These are phyloP conservation scores for Boletus subluridellus DNA, from an alignment of 1,284 basidiomycete genomes.

Conservation along the genomic window DNA sequence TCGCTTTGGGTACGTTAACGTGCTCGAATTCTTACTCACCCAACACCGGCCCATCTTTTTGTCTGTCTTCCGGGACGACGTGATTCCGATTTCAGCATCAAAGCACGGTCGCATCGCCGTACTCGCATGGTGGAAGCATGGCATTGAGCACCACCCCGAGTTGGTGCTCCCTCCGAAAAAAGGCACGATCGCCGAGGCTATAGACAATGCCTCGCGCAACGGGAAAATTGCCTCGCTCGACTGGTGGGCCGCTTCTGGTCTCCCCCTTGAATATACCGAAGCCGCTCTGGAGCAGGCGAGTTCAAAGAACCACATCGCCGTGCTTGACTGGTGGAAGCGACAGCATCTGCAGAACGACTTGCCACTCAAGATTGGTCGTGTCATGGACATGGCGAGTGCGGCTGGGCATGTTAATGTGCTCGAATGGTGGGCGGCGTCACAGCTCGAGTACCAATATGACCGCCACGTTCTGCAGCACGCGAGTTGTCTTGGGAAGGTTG, in stretches of 20 bases:
- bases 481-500: conserved; percentile 73
- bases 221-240: conserved; percentile 64
- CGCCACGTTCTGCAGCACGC: conserved; percentile 70
- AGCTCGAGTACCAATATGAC: conserved; percentile 73
- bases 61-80: conserved; percentile 56
- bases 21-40: conserved; percentile 67
- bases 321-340: conserved; percentile 77
- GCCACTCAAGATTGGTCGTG: conserved; percentile 72
- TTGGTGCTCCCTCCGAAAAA: conserved; percentile 51
- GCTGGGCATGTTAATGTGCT: conserved; percentile 67
- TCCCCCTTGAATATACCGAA: conserved; percentile 67
- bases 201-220: conserved; percentile 69
- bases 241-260: conserved; percentile 63
- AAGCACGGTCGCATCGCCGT: conserved; percentile 68
- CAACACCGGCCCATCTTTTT: conserved; percentile 61
- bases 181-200: conserved; percentile 55
- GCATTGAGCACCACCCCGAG: conserved; percentile 54
- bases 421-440: conserved; percentile 79
- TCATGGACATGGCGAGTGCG: conserved; percentile 74
- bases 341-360: conserved; percentile 45
- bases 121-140: conserved; percentile 76
- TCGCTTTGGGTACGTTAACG: conserved; percentile 70
- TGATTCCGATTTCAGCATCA: conserved; percentile 72
- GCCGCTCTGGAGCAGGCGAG: conserved; percentile 73
- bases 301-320: conserved; percentile 63